Evolutionary conservation across 768 basidiomycete species (phyloP).

Genomic region (Daedalea quercina): DNA sequence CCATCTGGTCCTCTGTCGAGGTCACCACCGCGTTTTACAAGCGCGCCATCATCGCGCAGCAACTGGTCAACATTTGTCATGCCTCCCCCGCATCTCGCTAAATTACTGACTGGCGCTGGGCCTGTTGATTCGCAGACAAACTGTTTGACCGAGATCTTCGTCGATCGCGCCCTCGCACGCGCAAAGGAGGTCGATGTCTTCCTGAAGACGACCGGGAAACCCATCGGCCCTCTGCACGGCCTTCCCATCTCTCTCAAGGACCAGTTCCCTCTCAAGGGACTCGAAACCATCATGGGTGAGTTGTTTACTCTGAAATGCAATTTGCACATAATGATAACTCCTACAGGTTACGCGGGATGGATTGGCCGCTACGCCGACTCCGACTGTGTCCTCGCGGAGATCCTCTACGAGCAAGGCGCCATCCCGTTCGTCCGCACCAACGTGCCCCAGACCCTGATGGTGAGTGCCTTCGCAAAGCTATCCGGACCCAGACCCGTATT

Average conservation of each 20-base stretch:
- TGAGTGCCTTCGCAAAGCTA: slow-evolving; percentile 10
- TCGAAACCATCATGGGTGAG: slow-evolving; percentile 53
- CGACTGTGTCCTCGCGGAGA: slow-evolving; percentile 46
- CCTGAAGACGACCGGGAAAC: slow-evolving; percentile 30
- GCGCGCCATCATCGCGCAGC: slow-evolving; percentile 44
- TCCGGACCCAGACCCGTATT: neutral
- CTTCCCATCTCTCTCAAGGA: slow-evolving; percentile 42
- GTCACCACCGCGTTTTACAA: slow-evolving; percentile 41
- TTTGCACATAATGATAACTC: too few relatives aligned
- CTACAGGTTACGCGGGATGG: slow-evolving; percentile 46
- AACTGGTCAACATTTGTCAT: slow-evolving; percentile 29
- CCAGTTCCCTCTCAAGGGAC: slow-evolving; percentile 49
- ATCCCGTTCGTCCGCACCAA: slow-evolving; percentile 52
- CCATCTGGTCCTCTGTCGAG: slow-evolving; percentile 52
- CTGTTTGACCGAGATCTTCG: slow-evolving; percentile 44
- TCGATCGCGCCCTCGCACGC: slow-evolving; percentile 35
- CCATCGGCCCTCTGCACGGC: slow-evolving; percentile 40
- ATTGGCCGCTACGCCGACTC: slow-evolving; percentile 39
- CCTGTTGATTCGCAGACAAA: slow-evolving; percentile 28
- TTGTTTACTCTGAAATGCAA: neutral
- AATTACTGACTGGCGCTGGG: neutral
- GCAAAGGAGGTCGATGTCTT: slow-evolving; percentile 38
- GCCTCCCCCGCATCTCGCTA: neutral
- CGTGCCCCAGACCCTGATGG: slow-evolving; percentile 51
- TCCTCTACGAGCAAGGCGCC: slow-evolving; percentile 49